Base-by-base conservation (phyloP, 202 grass and related monocot species). In the Carex sylvatica region DNA sequence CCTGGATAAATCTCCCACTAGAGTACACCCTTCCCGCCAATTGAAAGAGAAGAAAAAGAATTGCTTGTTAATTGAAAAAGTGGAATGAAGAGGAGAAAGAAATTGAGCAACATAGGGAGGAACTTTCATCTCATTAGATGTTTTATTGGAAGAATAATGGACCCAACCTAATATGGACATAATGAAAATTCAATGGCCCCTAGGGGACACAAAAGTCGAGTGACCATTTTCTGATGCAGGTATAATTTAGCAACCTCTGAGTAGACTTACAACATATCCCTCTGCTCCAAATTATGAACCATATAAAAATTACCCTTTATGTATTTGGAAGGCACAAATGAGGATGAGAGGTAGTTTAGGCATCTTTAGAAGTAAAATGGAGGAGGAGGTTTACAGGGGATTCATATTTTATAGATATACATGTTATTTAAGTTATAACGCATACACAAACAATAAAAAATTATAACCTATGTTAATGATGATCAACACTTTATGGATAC, bases 251-350 rank as follows among this genome's bases (percentile, higher is more conserved):
- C 2, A 18, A 75, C 47, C 46, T 75, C 71, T 9, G 4, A 76
- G 31, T 76, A 76, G 14, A 56, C 23, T 76, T 19, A 35, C 49
- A 62, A 62, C 20, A 62, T 62, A 62, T 62, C 8, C 20, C 46
- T 62, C 60, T 9, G 10, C 20, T 62, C n/a, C 60, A 11, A 62
- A 62, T 62, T 24, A 62, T 24, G 0, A 62, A 62, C 60, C 60
- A 62, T 62, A 62, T 9, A 62, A 22, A 76, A 56, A 44, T 31
- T 75, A 33, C 3, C 13, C 11, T 22, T 74, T 53, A 74, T 9
- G 23, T 14, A 56, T 76, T 76, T 76, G 28, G 15, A 76, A 76
- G 14, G 49, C 2, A 76, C 56, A 76, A 53, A 71, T 54, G 47
- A 55, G 5, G 47, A 15, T 30, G 12, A 16, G 19, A 49, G 28